A percentile compares a stretch with the other conserved stretches of the same genome.
Evolutionary conservation across 1,284 basidiomycete species (phyloP).

Genomic region (Puccinia horiana): DNA sequence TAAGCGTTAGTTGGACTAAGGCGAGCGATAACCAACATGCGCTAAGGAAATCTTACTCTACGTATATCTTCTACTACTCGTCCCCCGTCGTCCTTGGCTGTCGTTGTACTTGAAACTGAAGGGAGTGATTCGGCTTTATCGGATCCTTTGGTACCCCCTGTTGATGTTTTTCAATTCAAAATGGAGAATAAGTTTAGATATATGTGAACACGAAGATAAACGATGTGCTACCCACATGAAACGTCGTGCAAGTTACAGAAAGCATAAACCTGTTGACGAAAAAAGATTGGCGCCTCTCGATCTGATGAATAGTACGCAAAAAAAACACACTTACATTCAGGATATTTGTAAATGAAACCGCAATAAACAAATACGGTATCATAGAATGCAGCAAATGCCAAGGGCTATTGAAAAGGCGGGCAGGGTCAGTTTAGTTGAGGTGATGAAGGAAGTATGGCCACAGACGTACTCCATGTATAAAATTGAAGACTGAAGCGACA

Average conservation of each 20-base stretch:
- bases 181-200: neutral
- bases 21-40: conserved; percentile 3
- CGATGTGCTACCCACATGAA: conserved; percentile 26
- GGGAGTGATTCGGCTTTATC: conserved; percentile 95
- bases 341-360: conserved; percentile 88
- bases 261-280: conserved; percentile 75
- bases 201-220: neutral
- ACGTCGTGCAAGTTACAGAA: conserved; percentile 88
- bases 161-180: neutral
- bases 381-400: conserved; percentile 92
- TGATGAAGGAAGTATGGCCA: too few relatives aligned
- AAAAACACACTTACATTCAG: conserved; percentile 59
- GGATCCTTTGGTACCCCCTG: conserved; percentile 91
- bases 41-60: conserved; percentile 3
- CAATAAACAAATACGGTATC: conserved; percentile 64
- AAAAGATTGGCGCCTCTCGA: neutral
- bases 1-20: neutral
- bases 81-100: conserved; percentile 68
- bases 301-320: neutral
- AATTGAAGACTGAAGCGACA: conserved; percentile 31
- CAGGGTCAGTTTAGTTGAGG: too few relatives aligned
- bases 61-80: conserved; percentile 64
- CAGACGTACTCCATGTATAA: conserved; percentile 48
- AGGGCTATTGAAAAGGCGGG: conserved; percentile 64
- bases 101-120: conserved; percentile 78